Evolutionary conservation across 192 early-diverging fungal genomes (phyloP), one percentile per base, ranked within the genome.

Genomic region (Powellomyces hirtus): DNA sequence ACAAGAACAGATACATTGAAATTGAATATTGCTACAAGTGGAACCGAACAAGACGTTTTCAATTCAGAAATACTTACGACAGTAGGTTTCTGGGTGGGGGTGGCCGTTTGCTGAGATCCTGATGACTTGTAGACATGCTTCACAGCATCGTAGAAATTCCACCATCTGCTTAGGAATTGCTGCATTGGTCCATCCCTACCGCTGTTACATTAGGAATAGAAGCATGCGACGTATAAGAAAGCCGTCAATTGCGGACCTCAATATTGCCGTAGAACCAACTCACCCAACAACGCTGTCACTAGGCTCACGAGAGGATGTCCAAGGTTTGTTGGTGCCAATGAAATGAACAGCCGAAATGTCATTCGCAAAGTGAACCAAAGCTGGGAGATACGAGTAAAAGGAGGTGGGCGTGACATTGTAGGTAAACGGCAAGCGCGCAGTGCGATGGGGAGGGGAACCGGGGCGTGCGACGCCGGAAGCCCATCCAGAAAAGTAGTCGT

Each of bases 341-440:
- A 98, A 98, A 65, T 98, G 96, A 26, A 93, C 84, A 20, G 93
- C 89, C 0, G 87, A 84, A 34, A 95, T 85, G 29, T 85, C 79
- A 53, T 82, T 65, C 16, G 82, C 72, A 76, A 90, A 94, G n/a
- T 89, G 82, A 50, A 84, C 80, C 68, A 89, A 84, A 0, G 96
- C 96, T 1, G 96, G 96, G 50, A 78, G 70, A 70, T 88, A 92
- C 75, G 89, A 88, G 76, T 94, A 94, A 18, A 87, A 86, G 0
- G 88, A 79, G 0, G 90, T 82, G 7, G 92, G 92, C 0, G 92
- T 94, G 27, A 92, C 89, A 73, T 98, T 98, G 82, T 89, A 96
- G 27, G 85, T 85, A 62, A 98, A 98, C 0, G 96, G 94, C 38
- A 98, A 63, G 27, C 94, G 81, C 73, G 51, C 81, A 75, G 60